Base-by-base conservation (phyloP, 768 basidiomycete species). In the Kwoniella newhampshirensis region DNA sequence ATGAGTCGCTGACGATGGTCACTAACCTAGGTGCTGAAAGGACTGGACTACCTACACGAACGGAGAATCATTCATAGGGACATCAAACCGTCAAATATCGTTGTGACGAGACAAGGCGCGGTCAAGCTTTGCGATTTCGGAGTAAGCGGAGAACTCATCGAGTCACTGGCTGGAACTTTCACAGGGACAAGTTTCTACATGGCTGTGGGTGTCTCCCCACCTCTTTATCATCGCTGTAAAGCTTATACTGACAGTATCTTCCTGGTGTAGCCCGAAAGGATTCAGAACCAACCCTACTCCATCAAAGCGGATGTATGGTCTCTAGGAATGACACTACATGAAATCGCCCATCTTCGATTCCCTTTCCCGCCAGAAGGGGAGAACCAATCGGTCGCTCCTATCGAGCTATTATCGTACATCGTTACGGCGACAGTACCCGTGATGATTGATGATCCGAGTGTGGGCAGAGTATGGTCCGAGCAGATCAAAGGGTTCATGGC, bases 401-500 rank as follows among this genome's bases (percentile, higher is more conserved):
- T 98, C 75, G 94, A 97, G 72, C 80, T 97, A 51, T 85, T 97
- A 79, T 87, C 90, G 77, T 85, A 91, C 71, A 92, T 96, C 68
- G 87, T 89, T 5, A 80, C 63, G 12, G 73, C 67, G 35, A 78
- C 61, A 59, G 71, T 69, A 17, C 74, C 72, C 8, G 56, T 56
- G 42, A 75, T 72, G 76, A 60, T 70, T 4, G 73, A 72, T 50
- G 68, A 71, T 56, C 67, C 66, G 13, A 32, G 48, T 9, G 59
- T 70, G 4, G 69, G 71, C 5, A 51, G 69, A n/a, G 53, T 64
- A 2, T 94, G 90, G 88, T 86, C 84, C 60, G 80, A 84, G 28
- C 84, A 85, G 23, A 91, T 94, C 87, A 94, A 93, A 76, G 87
- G 91, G 64, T 96, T 94, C 77, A 85, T 94, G 77, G 85, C 82